Conservation (phyloP, 1,284 basidiomycete genomes). For the Exobasidium rhododendri region DNA sequence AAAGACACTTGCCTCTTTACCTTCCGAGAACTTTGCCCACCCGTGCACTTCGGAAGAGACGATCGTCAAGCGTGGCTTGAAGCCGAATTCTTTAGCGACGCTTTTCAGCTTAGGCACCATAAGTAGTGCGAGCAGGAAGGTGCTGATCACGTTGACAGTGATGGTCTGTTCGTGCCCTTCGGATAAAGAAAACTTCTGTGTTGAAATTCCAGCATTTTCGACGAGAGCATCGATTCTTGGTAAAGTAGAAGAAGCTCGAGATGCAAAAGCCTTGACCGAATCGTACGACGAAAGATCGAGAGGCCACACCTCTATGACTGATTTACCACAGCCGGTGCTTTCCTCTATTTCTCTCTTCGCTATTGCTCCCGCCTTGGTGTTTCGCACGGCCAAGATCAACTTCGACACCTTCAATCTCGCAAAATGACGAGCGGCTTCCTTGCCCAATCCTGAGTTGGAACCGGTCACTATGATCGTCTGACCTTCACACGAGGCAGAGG, state of each 20-base stretch:
- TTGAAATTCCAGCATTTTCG: background rate
- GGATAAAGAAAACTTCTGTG: background rate
- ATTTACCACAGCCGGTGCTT: background rate
- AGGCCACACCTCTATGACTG: background rate
- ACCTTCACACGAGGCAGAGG: background rate
- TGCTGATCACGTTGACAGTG: background rate
- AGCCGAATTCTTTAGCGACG: background rate
- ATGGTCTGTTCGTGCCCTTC: background rate
- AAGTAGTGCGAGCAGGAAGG: background rate
- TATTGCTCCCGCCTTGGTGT: background rate
- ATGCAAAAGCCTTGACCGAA: background rate
- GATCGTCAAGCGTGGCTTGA: background rate
- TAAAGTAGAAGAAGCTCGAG: background rate
- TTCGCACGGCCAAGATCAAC: background rate
- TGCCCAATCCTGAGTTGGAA: background rate
- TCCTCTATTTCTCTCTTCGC: background rate
- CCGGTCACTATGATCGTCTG: slow-evolving; percentile 1
- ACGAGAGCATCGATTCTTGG: background rate
- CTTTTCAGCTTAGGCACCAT: background rate
- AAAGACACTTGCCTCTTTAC: background rate
- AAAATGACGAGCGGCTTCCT: background rate
- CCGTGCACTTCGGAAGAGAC: background rate
- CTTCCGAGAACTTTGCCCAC: background rate
- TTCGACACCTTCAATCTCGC: background rate
- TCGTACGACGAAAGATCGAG: background rate